Percentiles rank a stretch among this genome's conserved stretches.
Evolutionary conservation across 306 rosid species (phyloP).

Genomic region (Neltuma alba): DNA sequence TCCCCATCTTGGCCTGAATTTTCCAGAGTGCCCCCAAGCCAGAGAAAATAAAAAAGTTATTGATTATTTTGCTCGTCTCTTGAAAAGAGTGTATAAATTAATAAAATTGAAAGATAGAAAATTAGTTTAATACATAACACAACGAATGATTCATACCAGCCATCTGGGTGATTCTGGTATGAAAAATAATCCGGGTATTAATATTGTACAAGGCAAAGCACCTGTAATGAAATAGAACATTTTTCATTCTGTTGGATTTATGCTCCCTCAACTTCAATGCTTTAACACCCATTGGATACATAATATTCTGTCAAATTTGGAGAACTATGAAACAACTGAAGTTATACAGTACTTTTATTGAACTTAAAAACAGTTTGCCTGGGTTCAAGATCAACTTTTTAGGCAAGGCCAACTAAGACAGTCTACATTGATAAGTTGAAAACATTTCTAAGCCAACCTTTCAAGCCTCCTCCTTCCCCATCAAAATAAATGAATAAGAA

Average conservation of each 20-base stretch:
- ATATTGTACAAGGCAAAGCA: conserved; percentile 74
- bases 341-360: background rate
- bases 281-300: conserved; percentile 3
- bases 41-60: conserved; percentile 10
- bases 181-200: conserved; percentile 83
- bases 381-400: background rate
- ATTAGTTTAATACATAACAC: conserved; percentile 18
- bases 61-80: background rate
- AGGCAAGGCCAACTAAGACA: background rate
- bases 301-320: background rate
- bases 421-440: background rate
- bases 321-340: conserved; percentile 1
- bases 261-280: conserved; percentile 9
- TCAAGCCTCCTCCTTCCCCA: background rate
- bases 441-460: background rate
- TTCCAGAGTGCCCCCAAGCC: conserved; percentile 25
- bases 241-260: conserved; percentile 9
- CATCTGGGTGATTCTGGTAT: conserved; percentile 91
- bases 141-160: conserved; percentile 67
- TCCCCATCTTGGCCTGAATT: conserved; percentile 83
- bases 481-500: background rate
- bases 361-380: background rate
- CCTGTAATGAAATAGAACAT: conserved; percentile 55
- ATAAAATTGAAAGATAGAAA: conserved; percentile 16
- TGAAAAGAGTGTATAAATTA: conserved; percentile 16